Conservation (phyloP, 768 basidiomycete species). For the Pisolithus tinctorius region DNA sequence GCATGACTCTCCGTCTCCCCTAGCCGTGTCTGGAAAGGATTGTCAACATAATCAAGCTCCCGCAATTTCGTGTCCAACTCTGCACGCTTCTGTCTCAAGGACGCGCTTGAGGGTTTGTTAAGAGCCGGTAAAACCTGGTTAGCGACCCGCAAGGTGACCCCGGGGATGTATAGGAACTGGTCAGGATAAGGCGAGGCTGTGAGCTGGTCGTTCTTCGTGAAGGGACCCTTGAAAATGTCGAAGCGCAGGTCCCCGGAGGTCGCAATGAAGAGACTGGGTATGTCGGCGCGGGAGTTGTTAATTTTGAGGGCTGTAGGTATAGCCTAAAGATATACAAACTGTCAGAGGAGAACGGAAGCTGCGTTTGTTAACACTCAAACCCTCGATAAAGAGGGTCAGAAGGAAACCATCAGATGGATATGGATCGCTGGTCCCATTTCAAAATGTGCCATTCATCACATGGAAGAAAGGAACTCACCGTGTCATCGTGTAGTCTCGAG, state of each 20-base stretch:
- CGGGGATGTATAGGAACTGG: constrained; percentile 48
- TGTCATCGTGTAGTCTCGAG: constrained; percentile 60
- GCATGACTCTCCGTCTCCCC: constrained; percentile 40
- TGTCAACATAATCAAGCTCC: constrained; percentile 42
- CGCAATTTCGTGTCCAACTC: constrained; percentile 17
- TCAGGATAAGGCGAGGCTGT: constrained; percentile 64
- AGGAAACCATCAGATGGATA: constrained; percentile 54
- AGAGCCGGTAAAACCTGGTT: constrained; percentile 42
- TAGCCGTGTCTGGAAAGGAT: constrained; percentile 45
- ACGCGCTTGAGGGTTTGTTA: constrained; percentile 27
- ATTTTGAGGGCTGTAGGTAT: constrained; percentile 45
- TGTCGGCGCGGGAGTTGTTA: constrained; percentile 50
- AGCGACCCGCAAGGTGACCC: constrained; percentile 43
- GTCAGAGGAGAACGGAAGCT: not conserved
- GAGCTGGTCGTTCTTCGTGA: constrained; percentile 71
- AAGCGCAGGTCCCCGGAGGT: constrained; percentile 62
- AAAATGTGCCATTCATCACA: not conserved
- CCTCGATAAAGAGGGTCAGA: constrained; percentile 46
- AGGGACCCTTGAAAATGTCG: constrained; percentile 56
- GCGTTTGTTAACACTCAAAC: constrained; percentile 23
- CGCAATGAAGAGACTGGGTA: constrained; percentile 54
- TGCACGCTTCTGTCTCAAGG: constrained; percentile 28
- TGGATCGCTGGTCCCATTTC: constrained; percentile 19
- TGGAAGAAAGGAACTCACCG: constrained; percentile 31
- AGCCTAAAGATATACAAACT: constrained; percentile 27